phyloP scores from a whole-genome alignment of 129 eudicot species.

The Ambrosia trifida region DNA sequence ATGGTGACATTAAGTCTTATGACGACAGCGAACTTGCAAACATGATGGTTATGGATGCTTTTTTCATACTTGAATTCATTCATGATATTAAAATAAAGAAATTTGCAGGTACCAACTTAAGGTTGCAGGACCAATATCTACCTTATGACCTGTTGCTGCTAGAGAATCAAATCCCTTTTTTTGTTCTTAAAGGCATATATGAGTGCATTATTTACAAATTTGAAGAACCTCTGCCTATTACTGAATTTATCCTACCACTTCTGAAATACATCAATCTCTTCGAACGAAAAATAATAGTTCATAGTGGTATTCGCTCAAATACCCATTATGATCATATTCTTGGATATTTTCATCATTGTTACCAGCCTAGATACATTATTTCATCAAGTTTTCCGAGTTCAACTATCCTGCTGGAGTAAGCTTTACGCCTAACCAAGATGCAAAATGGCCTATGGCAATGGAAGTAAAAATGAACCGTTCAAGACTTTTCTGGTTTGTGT shows the following conservation, averaged over 20 bases:
- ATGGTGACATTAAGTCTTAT: not conserved
- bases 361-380: not conserved
- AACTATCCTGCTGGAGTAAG: not conserved
- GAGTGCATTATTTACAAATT: constrained; percentile 1
- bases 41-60: constrained; percentile 27
- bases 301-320: not conserved
- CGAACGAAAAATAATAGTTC: not conserved
- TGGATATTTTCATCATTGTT: constrained; percentile 10
- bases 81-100: too few relatives aligned
- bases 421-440: not conserved
- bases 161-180: too few relatives aligned
- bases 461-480: too few relatives aligned
- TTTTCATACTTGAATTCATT: constrained; percentile 25
- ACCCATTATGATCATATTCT: not conserved
- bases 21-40: not conserved
- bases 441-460: too few relatives aligned
- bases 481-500: too few relatives aligned
- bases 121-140: not conserved
- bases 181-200: constrained; percentile 26
- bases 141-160: constrained; percentile 18
- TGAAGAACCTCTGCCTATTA: not conserved
- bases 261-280: not conserved
- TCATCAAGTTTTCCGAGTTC: not conserved
- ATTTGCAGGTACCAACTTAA: not conserved
- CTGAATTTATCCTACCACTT: not conserved